Percentiles rank a stretch among this genome's conserved stretches.
Conservation (phyloP, 257 asterid species). For the Penstemon davidsonii region DNA sequence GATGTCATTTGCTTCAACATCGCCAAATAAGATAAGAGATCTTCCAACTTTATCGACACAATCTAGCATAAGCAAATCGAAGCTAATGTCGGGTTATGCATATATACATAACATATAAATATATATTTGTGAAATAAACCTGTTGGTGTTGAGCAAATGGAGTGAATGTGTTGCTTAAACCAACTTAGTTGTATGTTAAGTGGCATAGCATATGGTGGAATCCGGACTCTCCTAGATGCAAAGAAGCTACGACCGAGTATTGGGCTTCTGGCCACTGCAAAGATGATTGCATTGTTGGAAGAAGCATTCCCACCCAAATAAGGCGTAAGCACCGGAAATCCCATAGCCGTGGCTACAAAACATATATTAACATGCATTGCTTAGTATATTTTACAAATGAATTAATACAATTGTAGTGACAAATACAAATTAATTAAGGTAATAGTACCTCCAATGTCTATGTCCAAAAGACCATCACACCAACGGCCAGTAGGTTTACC, state of each 20-base stretch:
- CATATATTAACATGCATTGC: neutral
- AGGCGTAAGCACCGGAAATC: constrained; percentile 23
- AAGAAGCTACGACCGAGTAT: constrained; percentile 27
- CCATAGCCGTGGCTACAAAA: constrained; percentile 26
- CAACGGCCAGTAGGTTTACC: constrained; percentile 13
- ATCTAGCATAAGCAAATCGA: neutral
- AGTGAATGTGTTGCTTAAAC: constrained; percentile 30
- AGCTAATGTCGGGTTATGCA: no score
- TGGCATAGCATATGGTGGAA: constrained; percentile 25
- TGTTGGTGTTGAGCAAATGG: constrained; percentile 22
- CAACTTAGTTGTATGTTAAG: constrained; percentile 30
- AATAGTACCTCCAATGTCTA: constrained; percentile 14
- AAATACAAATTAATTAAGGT: neutral
- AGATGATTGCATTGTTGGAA: constrained; percentile 25
- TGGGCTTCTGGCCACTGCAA: constrained; percentile 34
- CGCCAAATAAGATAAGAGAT: constrained; percentile 29
- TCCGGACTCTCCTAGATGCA: neutral
- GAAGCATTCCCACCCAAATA: constrained; percentile 27
- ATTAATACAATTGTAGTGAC: no score
- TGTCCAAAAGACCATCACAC: constrained; percentile 21
- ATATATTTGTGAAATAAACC: neutral
- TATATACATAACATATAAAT: no score
- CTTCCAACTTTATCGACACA: neutral
- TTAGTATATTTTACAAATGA: no score
- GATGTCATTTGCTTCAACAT: constrained; percentile 32